Evolutionary conservation across 768 basidiomycete genomes (phyloP).

Genomic region (Kwoniella bestiolae): DNA sequence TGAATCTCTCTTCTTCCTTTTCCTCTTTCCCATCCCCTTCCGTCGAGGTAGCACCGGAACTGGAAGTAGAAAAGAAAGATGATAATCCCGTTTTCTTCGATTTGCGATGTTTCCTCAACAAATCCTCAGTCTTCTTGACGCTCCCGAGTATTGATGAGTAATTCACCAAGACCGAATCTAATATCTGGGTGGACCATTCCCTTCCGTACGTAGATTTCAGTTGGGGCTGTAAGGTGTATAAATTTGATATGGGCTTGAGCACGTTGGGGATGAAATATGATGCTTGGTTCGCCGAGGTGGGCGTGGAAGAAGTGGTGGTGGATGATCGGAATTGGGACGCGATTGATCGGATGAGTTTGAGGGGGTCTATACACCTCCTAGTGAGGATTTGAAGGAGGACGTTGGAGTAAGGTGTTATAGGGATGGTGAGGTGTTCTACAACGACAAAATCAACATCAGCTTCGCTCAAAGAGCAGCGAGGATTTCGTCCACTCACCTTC

Average conservation of each 20-base stretch:
- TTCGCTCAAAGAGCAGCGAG: too few relatives aligned
- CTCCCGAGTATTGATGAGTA: constrained; percentile 78
- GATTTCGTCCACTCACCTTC: too few relatives aligned
- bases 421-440: constrained; percentile 23
- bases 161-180: constrained; percentile 68
- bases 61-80: constrained; percentile 70
- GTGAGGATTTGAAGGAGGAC: constrained; percentile 70
- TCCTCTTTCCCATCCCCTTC: constrained; percentile 63
- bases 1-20: constrained; percentile 86
- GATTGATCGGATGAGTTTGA: constrained; percentile 82
- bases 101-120: constrained; percentile 81
- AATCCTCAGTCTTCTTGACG: constrained; percentile 92
- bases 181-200: constrained; percentile 63
- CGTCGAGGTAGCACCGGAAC: constrained; percentile 24
- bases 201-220: constrained; percentile 64
- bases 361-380: constrained; percentile 79
- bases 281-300: constrained; percentile 61
- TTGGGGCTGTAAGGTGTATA: constrained; percentile 67
- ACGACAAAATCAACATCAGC: not conserved
- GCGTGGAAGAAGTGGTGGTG: constrained; percentile 59
- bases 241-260: constrained; percentile 72
- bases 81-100: constrained; percentile 73
- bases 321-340: constrained; percentile 87
- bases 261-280: constrained; percentile 85
- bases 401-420: constrained; percentile 26